These are phyloP conservation scores for Bertia moriformis DNA, from an alignment of 2,329 filamentous ascomycete species.

Conservation along the genomic window DNA sequence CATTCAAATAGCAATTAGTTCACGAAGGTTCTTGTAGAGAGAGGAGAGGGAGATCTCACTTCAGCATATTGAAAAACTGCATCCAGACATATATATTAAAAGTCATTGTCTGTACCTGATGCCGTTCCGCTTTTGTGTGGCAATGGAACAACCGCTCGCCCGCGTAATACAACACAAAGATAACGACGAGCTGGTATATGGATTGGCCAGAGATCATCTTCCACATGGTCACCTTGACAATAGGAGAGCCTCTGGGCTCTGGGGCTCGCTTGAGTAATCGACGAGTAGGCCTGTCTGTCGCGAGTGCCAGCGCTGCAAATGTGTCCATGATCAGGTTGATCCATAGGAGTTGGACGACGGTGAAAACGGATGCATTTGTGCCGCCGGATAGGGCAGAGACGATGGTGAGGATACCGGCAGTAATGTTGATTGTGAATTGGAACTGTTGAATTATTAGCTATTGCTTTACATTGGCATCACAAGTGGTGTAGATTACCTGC, in stretches of 20 bases:
- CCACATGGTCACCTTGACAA: conserved; percentile 88
- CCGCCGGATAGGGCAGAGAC: conserved; percentile 53
- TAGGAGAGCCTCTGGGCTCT: conserved; percentile 37
- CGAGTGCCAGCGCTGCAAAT: conserved; percentile 74
- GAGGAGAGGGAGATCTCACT: no score
- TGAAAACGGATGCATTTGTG: conserved; percentile 62
- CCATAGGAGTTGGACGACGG: conserved; percentile 84
- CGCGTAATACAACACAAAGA: conserved; percentile 73
- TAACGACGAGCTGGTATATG: conserved; percentile 69
- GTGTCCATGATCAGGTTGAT: conserved; percentile 97
- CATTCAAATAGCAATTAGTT: no score
- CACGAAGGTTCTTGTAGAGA: no score
- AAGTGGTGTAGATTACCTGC: conserved; percentile 13
- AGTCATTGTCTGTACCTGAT: conserved; percentile 42
- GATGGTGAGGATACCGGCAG: conserved; percentile 75
- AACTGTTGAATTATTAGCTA: conserved; percentile 30
- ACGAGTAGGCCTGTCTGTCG: conserved; percentile 73
- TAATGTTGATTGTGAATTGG: conserved; percentile 80
- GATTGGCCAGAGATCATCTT: conserved; percentile 97
- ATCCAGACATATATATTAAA: conserved; percentile 99
- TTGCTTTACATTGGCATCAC: not conserved
- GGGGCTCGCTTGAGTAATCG: conserved; percentile 66
- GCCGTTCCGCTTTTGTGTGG: no score
- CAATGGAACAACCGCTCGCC: no score
- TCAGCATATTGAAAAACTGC: conserved; percentile 97